Percentiles rank a stretch among this genome's conserved stretches.
Evolutionary conservation across 1,139 yeast species (phyloP).

Genomic region (Candida tetrigidarum): DNA sequence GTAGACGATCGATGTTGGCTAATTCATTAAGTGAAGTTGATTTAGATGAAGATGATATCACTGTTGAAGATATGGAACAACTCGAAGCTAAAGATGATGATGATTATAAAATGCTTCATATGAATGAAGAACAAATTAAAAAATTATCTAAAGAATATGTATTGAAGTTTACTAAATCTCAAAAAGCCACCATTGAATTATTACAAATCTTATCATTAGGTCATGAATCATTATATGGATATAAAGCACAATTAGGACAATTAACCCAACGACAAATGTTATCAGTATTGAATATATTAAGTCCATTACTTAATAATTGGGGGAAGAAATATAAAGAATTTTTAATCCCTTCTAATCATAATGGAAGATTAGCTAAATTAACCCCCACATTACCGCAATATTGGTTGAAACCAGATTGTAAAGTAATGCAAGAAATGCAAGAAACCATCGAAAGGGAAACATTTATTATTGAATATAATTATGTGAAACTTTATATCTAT

Average conservation of each 20-base stretch:
- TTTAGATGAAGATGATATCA: conserved; percentile 48
- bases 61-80: conserved; percentile 36
- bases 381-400: conserved; percentile 32
- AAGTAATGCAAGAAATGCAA: conserved; percentile 40
- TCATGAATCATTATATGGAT: conserved; percentile 79
- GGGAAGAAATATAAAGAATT: conserved; percentile 61
- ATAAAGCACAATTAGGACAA: conserved; percentile 58
- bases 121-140: conserved; percentile 44
- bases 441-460: conserved; percentile 66
- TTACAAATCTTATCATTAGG: conserved; percentile 81
- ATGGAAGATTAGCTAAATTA: conserved; percentile 29
- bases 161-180: conserved; percentile 58
- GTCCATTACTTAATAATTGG: conserved; percentile 84
- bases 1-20: conserved; percentile 69
- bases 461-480: conserved; percentile 79
- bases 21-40: conserved; percentile 69
- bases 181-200: conserved; percentile 79
- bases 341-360: conserved; percentile 50
- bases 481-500: conserved; percentile 80
- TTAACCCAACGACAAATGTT: conserved; percentile 68
- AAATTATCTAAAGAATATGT: conserved; percentile 28
- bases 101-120: conserved; percentile 35
- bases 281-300: conserved; percentile 69
- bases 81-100: conserved; percentile 32
- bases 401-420: conserved; percentile 42